Percentiles rank a stretch among this genome's conserved stretches.
Conservation (phyloP, 139 green algal species). For the Chlamydomonas applanata region DNA sequence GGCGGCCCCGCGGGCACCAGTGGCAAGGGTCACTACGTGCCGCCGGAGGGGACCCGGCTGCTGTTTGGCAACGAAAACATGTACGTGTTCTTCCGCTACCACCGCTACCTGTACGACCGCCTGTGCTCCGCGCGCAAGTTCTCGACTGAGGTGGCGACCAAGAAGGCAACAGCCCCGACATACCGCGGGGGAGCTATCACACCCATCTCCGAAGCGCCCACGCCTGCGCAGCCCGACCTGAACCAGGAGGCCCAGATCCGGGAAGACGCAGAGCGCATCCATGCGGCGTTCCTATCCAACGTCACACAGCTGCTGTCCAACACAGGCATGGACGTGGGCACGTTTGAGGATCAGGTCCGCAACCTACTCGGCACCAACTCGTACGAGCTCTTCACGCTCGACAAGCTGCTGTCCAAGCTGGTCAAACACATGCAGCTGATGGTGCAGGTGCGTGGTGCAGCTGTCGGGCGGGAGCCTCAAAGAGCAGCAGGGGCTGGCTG, state of each 20-base stretch:
- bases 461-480: too few relatives aligned
- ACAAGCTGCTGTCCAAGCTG: slow-evolving; percentile 92
- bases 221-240: neutral
- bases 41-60: slow-evolving; percentile 27
- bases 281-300: slow-evolving; percentile 48
- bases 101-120: slow-evolving; percentile 82
- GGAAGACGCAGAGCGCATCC: slow-evolving; percentile 24
- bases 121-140: slow-evolving; percentile 54
- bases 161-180: slow-evolving; percentile 1
- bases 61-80: slow-evolving; percentile 91
- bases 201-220: slow-evolving; percentile 38
- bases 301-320: neutral
- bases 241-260: slow-evolving; percentile 4
- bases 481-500: too few relatives aligned
- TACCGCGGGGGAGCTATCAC: slow-evolving; percentile 35
- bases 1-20: neutral
- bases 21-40: neutral
- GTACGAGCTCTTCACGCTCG: slow-evolving; percentile 93
- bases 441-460: too few relatives aligned
- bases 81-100: slow-evolving; percentile 86
- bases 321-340: slow-evolving; percentile 49
- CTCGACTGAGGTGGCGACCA: slow-evolving; percentile 14
- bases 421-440: slow-evolving; percentile 78
- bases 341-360: slow-evolving; percentile 64
- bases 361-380: slow-evolving; percentile 78